phyloP scores from a whole-genome alignment of 2,329 filamentous ascomycete species.

The Polychaeton citri region DNA sequence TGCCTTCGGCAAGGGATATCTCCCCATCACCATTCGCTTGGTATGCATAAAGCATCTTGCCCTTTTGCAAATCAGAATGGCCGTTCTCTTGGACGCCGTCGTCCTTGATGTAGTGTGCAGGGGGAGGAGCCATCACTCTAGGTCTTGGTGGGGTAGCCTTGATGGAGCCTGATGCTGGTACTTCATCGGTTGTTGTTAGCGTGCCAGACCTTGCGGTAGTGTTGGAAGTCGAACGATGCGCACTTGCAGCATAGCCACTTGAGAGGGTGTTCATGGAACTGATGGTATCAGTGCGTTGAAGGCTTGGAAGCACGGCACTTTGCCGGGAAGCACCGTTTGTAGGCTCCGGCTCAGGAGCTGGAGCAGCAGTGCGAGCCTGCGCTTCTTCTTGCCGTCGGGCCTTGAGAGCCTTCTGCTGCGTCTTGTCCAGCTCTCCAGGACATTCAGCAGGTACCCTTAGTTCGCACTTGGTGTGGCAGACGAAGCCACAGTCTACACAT shows the following conservation, averaged over 20 bases:
- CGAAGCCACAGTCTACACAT: slow-evolving; percentile 92
- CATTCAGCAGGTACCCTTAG: slow-evolving; percentile 97
- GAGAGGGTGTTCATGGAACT: slow-evolving; percentile 62
- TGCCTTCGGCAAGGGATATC: slow-evolving; percentile 63
- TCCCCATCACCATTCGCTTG: slow-evolving; percentile 72
- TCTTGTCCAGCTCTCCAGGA: slow-evolving; percentile 84
- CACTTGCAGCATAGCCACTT: slow-evolving; percentile 67
- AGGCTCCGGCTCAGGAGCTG: slow-evolving; percentile 1
- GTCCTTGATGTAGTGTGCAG: slow-evolving; percentile 54
- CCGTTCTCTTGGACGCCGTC: slow-evolving; percentile 19
- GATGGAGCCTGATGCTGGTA: neutral
- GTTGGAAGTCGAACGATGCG: slow-evolving; percentile 43
- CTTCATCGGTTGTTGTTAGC: slow-evolving; percentile 1
- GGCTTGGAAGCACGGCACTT: slow-evolving; percentile 4
- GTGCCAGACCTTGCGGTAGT: neutral
- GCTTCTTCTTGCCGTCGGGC: slow-evolving; percentile 69
- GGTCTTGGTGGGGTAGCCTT: slow-evolving; percentile 36
- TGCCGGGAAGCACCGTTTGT: slow-evolving; percentile 7
- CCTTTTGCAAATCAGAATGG: slow-evolving; percentile 45
- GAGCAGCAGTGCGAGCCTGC: slow-evolving; percentile 33
- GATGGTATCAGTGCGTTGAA: slow-evolving; percentile 32
- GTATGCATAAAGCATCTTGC: slow-evolving; percentile 83
- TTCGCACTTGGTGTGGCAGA: slow-evolving; percentile 96
- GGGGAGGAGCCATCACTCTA: slow-evolving; percentile 77
- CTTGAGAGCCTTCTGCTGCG: slow-evolving; percentile 91